phyloP scores from a whole-genome alignment of 805 yeast species.

The Candida michaelii region DNA sequence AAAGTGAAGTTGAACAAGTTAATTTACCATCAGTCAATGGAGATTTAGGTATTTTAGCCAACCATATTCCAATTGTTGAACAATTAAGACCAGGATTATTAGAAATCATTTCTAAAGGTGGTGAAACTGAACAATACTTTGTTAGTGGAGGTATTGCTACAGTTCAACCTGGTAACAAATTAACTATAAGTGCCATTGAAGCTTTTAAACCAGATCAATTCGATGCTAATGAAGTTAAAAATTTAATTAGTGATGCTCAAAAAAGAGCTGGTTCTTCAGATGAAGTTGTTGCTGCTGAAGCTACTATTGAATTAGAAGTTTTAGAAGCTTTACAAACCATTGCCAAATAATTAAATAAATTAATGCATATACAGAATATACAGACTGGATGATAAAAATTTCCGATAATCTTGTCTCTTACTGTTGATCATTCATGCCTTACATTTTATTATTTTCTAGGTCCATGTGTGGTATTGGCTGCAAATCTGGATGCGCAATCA shows the following conservation, averaged over 20 bases:
- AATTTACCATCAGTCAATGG: slow-evolving; percentile 95
- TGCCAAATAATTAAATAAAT: slow-evolving; percentile 34
- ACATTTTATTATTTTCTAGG: too few species aligned
- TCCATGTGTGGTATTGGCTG: background rate
- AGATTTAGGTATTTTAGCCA: slow-evolving; percentile 93
- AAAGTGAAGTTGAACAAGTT: slow-evolving; percentile 66
- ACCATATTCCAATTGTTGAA: slow-evolving; percentile 97
- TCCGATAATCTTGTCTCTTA: too few species aligned
- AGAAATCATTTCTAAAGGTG: slow-evolving; percentile 79
- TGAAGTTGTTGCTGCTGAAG: slow-evolving; percentile 89
- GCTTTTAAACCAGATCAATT: slow-evolving; percentile 90
- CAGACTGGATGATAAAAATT: too few species aligned
- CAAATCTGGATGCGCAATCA: slow-evolving; percentile 5
- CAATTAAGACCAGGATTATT: slow-evolving; percentile 95
- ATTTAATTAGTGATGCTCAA: slow-evolving; percentile 88
- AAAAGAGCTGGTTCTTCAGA: slow-evolving; percentile 83
- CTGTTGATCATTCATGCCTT: too few species aligned
- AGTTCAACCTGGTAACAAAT: slow-evolving; percentile 89
- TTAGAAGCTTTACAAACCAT: slow-evolving; percentile 88
- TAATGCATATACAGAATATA: slow-evolving; percentile 7
- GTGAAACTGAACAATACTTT: slow-evolving; percentile 75
- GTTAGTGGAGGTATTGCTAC: slow-evolving; percentile 97
- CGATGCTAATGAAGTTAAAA: slow-evolving; percentile 74
- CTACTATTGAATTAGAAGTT: slow-evolving; percentile 92
- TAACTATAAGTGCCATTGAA: slow-evolving; percentile 91